These are phyloP conservation scores for Penicillium sp. DNA, from an alignment of 2,329 filamentous ascomycete species.

Conservation along the genomic window DNA sequence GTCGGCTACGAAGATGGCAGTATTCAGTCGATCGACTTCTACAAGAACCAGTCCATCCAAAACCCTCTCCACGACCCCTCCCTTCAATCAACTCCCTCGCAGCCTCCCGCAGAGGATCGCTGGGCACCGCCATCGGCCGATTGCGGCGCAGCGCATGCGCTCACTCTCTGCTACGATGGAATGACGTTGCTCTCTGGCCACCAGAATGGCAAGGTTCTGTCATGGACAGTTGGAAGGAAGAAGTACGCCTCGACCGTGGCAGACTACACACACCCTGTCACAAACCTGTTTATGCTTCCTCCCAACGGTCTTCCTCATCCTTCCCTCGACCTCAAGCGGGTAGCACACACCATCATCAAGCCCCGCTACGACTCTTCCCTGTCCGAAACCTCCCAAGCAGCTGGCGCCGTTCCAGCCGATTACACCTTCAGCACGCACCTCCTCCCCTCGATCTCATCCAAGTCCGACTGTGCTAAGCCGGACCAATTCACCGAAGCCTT, in stretches of 20 bases:
- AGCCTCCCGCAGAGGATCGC: slow-evolving; percentile 34
- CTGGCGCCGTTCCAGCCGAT: slow-evolving; percentile 35
- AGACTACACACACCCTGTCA: slow-evolving; percentile 73
- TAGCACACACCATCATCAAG: slow-evolving; percentile 61
- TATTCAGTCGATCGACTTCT: slow-evolving; percentile 75
- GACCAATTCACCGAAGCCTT: slow-evolving; percentile 32
- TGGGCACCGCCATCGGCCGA: slow-evolving; percentile 52
- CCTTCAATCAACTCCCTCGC: slow-evolving; percentile 35
- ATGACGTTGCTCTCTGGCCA: slow-evolving; percentile 74
- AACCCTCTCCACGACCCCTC: slow-evolving; percentile 30
- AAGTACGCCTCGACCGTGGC: slow-evolving; percentile 59
- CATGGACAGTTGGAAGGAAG: slow-evolving; percentile 69
- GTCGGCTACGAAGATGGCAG: slow-evolving; percentile 71
- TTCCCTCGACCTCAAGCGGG: slow-evolving; percentile 38
- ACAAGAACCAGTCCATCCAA: slow-evolving; percentile 39
- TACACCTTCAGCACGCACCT: slow-evolving; percentile 38
- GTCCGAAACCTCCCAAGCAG: slow-evolving; percentile 26
- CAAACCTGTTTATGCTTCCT: slow-evolving; percentile 66
- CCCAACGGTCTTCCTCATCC: slow-evolving; percentile 45
- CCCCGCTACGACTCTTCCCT: slow-evolving; percentile 47
- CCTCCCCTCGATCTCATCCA: no score
- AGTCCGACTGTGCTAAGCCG: slow-evolving; percentile 10
- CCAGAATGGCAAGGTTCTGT: slow-evolving; percentile 63
- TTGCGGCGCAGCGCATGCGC: slow-evolving; percentile 56
- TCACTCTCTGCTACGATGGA: slow-evolving; percentile 73